Base-by-base conservation (phyloP, 306 rosid genomes). In the Glycine soja region DNA sequence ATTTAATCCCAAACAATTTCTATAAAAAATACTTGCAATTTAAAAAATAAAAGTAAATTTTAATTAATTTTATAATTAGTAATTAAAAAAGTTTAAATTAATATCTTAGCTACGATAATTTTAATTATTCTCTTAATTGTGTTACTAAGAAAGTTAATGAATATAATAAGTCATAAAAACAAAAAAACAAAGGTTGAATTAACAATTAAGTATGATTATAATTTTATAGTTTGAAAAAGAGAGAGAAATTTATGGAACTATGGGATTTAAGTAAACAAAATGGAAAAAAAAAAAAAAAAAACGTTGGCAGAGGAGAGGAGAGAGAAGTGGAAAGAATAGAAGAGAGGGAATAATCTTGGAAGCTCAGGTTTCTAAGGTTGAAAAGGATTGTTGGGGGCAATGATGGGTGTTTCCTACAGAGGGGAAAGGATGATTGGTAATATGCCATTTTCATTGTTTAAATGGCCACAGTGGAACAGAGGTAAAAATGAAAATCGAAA, bases 351-450 rank as follows among this genome's bases (percentile, higher is more conserved):
- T 68, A 63, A 88, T 87, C 91, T 95, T 91, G 87, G 94, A 87
- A 88, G 94, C 97, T 90, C 95, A 88, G 98, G 93, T 89, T 90
- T 90, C 90, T 80, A 92, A 93, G 97, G 94, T 84, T 90, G 98
- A 93, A 93, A 92, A 88, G 92, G 97, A 93, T 93, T 87, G 97
- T 90, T 93, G 97, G 97, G 96, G 85, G 97, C 97, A 96, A 96
- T 96, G 98, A 96, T 96, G 98, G 88, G 97, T 93, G 99, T 96
- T 96, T 93, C 99, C 97, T 90, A 87, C 71, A 81, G 83, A 92
- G 99, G 99, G 98, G 97, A 86, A 92, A 87, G 89, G 99, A 96
- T 96, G 98, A 96, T 93, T 92, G 96, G 93, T 88, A 91, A 90
- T 93, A 90, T 89, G 95, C 97, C 92, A 95, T 96, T 96, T 90